These are phyloP conservation scores for Botrytis porri DNA, from an alignment of 2,329 filamentous ascomycete genomes.

Conservation along the genomic window DNA sequence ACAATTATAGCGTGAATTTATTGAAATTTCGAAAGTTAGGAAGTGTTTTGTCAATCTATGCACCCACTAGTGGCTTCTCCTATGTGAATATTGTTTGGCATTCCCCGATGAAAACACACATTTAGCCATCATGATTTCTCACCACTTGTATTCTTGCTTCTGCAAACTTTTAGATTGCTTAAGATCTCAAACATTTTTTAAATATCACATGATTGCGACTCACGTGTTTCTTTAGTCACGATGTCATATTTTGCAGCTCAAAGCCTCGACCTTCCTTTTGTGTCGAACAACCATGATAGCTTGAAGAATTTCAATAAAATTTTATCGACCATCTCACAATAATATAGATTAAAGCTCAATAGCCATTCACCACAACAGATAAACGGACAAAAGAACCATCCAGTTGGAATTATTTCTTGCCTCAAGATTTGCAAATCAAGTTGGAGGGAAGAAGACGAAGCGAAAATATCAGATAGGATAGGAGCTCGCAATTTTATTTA, in stretches of 20 bases:
- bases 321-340: neutral
- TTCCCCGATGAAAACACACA: neutral
- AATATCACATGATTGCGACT: neutral
- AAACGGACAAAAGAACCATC: neutral
- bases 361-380: neutral
- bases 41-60: neutral
- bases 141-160: neutral
- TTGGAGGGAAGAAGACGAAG: neutral
- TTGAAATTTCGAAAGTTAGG: no score
- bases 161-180: neutral
- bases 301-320: neutral
- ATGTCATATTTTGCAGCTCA: neutral
- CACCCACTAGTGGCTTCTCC: neutral
- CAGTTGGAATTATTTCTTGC: neutral
- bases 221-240: neutral
- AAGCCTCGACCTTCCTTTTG: neutral
- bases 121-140: neutral
- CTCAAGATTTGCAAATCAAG: neutral
- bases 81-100: accelerated
- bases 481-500: neutral
- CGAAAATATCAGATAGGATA: neutral
- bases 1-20: no score
- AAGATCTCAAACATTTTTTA: neutral
- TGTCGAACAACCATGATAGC: neutral
- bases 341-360: neutral